Base-by-base conservation (phyloP, 2,329 filamentous ascomycete species). In the Talaromyces piceae region DNA sequence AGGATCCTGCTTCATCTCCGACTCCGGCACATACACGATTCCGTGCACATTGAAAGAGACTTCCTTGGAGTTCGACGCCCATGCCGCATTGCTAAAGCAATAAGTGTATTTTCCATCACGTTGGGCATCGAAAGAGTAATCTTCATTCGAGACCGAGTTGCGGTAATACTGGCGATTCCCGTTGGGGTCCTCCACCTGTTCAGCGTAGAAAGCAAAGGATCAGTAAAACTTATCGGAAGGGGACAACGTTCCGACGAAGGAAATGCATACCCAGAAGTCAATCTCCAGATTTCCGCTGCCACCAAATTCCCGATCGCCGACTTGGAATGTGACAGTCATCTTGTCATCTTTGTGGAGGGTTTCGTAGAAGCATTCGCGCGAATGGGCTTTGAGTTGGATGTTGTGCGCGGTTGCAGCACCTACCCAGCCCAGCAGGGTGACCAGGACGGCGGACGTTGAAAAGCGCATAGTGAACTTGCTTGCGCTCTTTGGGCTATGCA, bases 71-170 rank as follows among this genome's bases (percentile, higher is more conserved):
- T 89, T 89, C 53, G 91, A 90, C 53, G 88, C 88, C 90, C 91
- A 98, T 71, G 93, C 86, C 77, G 97, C 91, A 74, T 98, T 98
- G 73, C 93, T 94, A 76, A 98, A 98, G 82, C 93, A 98, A 82
- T 98, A 98, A 52, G 81, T 77, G 76, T 87, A 96, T 74, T 87
- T 90, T 58, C 93, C 93, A 70, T 98, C 91, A 66, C 83, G 74
- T 61, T 79, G 77, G 47, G 93, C 91, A 33, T 83, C 86, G 73
- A 98, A 97, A 53, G 88, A 88, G 76, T 94, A 89, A 72, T 97
- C 91, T 67, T 93, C 93, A 62, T 87, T 91, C 56, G 91, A 91
- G 54, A 93, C 81, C 54, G 82, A 78, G 70, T 86, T 87, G 67
- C 94, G 82, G 72, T 88, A 86, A 64, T 87, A 79, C 68, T 93